Conservation (phyloP, 2,329 filamentous ascomycete species). For the Calonectria leucothoes region DNA sequence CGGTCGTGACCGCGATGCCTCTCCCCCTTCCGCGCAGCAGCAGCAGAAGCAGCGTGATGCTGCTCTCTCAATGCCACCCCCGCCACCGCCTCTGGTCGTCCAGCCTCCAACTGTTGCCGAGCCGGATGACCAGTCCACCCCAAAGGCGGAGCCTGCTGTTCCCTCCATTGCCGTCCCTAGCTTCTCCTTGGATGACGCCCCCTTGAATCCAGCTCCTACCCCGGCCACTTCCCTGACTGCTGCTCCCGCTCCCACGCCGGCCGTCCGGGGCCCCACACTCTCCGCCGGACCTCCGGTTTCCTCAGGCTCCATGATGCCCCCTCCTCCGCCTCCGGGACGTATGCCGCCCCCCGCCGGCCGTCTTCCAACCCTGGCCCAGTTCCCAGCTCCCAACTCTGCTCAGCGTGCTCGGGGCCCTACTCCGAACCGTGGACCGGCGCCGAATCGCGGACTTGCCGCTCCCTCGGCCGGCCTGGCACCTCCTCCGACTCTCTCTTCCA, state of each 20-base stretch:
- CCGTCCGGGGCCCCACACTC: slow-evolving; percentile 29
- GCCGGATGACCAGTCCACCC: slow-evolving; percentile 60
- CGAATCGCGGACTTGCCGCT: slow-evolving; percentile 52
- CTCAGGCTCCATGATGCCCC: slow-evolving; percentile 45
- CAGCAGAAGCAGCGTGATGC: slow-evolving; percentile 39
- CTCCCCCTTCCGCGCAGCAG: slow-evolving; percentile 15
- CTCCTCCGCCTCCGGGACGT: slow-evolving; percentile 36
- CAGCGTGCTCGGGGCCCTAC: slow-evolving; percentile 59
- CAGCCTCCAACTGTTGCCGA: slow-evolving; percentile 39
- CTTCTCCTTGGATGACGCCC: slow-evolving; percentile 56
- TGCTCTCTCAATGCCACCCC: slow-evolving; percentile 51
- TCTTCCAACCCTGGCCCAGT: slow-evolving; percentile 53
- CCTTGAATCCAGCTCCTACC: slow-evolving; percentile 39
- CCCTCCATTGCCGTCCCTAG: slow-evolving; percentile 53
- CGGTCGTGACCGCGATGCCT: slow-evolving; percentile 13
- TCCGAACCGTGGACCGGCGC: slow-evolving; percentile 54
- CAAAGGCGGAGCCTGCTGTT: slow-evolving; percentile 55
- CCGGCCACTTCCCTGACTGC: slow-evolving; percentile 40
- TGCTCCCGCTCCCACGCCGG: slow-evolving; percentile 32
- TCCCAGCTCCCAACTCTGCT: slow-evolving; percentile 64
- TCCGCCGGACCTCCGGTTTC: slow-evolving; percentile 24
- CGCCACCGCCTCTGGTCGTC: slow-evolving; percentile 49
- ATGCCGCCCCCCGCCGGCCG: slow-evolving; percentile 40
- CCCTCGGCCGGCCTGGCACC: slow-evolving; percentile 59
- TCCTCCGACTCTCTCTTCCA: slow-evolving; percentile 64